Percentiles rank a stretch among this genome's conserved stretches.
Evolutionary conservation across 2,329 filamentous ascomycete genomes (phyloP).

Genomic region (Metarhizium brunneum): DNA sequence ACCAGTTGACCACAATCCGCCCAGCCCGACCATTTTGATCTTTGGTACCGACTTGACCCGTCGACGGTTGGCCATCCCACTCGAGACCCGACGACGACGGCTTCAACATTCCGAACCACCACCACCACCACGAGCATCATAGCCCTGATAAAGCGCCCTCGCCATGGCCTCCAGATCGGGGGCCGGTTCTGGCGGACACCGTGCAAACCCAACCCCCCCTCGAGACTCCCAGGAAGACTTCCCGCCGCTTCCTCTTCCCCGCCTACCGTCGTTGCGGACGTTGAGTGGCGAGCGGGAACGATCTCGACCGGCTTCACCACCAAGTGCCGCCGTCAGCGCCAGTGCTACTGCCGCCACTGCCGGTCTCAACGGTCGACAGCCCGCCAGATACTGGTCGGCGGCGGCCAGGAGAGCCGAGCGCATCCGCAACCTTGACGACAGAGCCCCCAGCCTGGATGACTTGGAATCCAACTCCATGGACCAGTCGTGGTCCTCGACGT

Average conservation of each 20-base stretch:
- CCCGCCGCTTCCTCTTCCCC: slow-evolving; percentile 18
- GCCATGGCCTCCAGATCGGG: slow-evolving; percentile 25
- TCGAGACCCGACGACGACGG: too few species aligned
- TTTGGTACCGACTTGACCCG: too few species aligned
- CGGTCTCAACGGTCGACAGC: slow-evolving; percentile 2
- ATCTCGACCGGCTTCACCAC: slow-evolving; percentile 9
- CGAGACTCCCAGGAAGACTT: slow-evolving; percentile 21
- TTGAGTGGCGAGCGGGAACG: slow-evolving; percentile 19
- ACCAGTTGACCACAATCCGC: too few species aligned
- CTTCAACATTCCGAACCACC: neutral
- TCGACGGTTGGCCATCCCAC: too few species aligned
- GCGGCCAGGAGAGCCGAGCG: slow-evolving; percentile 25
- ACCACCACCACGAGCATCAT: neutral
- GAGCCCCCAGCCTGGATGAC: slow-evolving; percentile 15
- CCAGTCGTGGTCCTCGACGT: slow-evolving; percentile 15
- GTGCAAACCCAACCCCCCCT: slow-evolving; percentile 18
- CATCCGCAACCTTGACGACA: slow-evolving; percentile 24
- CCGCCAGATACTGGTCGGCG: slow-evolving; percentile 15
- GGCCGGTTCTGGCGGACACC: slow-evolving; percentile 20
- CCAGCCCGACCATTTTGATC: too few species aligned
- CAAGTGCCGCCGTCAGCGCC: neutral
- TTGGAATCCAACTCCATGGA: slow-evolving; percentile 17
- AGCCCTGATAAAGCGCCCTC: neutral
- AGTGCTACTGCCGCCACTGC: neutral
- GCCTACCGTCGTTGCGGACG: slow-evolving; percentile 22